These are phyloP conservation scores for Yamadazyma tumulicola DNA, from an alignment of 805 yeast species.

Conservation along the genomic window DNA sequence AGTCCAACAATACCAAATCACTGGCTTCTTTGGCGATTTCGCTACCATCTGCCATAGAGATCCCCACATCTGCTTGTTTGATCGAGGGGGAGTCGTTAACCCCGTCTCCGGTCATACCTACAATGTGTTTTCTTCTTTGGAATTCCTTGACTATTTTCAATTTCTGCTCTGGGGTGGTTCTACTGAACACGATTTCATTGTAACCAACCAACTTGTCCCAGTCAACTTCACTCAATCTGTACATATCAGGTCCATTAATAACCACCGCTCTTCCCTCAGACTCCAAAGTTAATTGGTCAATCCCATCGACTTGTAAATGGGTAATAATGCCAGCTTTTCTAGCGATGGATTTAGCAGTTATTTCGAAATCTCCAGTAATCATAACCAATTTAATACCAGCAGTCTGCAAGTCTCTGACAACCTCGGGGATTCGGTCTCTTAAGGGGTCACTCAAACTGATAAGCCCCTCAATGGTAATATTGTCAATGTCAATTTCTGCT, in stretches of 20 bases:
- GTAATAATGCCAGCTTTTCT: slow-evolving; percentile 38
- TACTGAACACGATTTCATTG: slow-evolving; percentile 38
- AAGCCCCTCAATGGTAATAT: slow-evolving; percentile 29
- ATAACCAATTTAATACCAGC: slow-evolving; percentile 42
- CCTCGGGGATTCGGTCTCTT: slow-evolving; percentile 30
- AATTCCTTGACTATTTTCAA: slow-evolving; percentile 46
- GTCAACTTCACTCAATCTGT: slow-evolving; percentile 30
- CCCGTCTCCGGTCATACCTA: slow-evolving; percentile 38
- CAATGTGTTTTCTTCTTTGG: slow-evolving; percentile 27
- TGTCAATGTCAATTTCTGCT: slow-evolving; percentile 3
- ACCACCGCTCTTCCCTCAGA: slow-evolving; percentile 20
- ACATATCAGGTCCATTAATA: slow-evolving; percentile 31
- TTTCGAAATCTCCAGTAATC: slow-evolving; percentile 54
- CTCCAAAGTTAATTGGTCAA: slow-evolving; percentile 14
- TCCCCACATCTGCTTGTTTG: slow-evolving; percentile 33
- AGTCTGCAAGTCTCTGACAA: slow-evolving; percentile 26
- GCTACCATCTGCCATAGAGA: slow-evolving; percentile 25
- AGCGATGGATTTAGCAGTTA: slow-evolving; percentile 51
- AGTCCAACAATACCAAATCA: slow-evolving; percentile 27
- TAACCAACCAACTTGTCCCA: slow-evolving; percentile 40
- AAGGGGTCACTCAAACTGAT: slow-evolving; percentile 45
- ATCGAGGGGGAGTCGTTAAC: slow-evolving; percentile 34
- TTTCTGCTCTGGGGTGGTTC: slow-evolving; percentile 51
- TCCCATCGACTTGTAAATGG: slow-evolving; percentile 17
- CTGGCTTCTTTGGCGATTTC: slow-evolving; percentile 39